Conservation (phyloP, 345 rosid genomes). For the Syzygium oleosum region DNA sequence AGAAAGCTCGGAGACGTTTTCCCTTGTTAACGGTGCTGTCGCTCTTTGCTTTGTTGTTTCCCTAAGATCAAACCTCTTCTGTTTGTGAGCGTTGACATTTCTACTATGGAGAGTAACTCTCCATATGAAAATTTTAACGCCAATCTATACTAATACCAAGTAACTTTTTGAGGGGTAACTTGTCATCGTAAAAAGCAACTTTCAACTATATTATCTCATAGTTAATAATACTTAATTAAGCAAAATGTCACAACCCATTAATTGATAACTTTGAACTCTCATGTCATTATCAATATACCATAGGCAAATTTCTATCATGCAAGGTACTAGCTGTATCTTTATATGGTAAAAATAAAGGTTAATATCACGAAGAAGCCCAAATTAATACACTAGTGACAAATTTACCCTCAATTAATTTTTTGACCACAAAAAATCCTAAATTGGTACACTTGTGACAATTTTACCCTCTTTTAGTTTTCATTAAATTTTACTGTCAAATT, state of each 20-base stretch:
- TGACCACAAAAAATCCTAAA: no score
- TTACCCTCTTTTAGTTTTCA: no score
- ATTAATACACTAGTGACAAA: no score
- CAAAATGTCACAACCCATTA: rapidly evolving
- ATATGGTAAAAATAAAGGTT: background rate
- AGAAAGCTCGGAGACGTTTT: no score
- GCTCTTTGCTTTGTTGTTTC: no score
- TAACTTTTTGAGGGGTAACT: background rate
- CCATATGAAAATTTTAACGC: background rate
- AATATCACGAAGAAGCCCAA: no score
- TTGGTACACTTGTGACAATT: no score
- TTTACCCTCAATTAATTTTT: no score
- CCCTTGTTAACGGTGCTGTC: no score
- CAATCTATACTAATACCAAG: background rate
- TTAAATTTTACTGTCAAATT: no score
- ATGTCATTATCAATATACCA: rapidly evolving
- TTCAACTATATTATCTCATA: background rate
- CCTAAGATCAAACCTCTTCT: no score
- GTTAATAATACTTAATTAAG: background rate
- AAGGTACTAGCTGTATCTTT: background rate
- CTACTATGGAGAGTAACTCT: background rate
- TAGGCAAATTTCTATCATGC: rapidly evolving
- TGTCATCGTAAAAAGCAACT: background rate
- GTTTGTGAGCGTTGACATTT: background rate
- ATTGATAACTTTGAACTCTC: rapidly evolving